A percentile compares a stretch with the other conserved stretches of the same genome.
phyloP scores from a whole-genome alignment of 1,284 basidiomycete genomes.

The Cryptococcus deneoformans region DNA sequence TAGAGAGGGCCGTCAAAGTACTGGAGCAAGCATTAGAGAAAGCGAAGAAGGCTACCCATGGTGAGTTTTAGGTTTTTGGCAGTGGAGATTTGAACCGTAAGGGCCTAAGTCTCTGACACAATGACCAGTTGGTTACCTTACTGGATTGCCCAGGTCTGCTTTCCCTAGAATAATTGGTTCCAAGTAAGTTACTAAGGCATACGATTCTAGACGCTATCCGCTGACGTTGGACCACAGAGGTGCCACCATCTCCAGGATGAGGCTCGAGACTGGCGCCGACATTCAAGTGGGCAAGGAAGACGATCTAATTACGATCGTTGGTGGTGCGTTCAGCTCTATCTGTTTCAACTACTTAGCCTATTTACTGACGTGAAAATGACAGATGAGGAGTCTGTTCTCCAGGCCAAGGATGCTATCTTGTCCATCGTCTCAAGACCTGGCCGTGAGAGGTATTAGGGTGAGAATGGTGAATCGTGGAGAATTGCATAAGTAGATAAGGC shows the following conservation, averaged over 20 bases:
- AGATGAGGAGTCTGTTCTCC: conserved; percentile 62
- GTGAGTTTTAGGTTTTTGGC: conserved; percentile 31
- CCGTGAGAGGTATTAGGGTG: conserved; percentile 16
- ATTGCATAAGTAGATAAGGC: not conserved
- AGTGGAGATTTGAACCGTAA: not conserved
- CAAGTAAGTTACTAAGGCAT: not conserved
- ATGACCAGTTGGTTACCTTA: conserved; percentile 46
- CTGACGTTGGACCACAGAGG: conserved; percentile 25
- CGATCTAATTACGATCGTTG: conserved; percentile 76
- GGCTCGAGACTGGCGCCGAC: conserved; percentile 81
- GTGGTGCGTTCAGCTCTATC: conserved; percentile 35
- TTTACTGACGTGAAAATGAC: conserved; percentile 1
- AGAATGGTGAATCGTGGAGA: not conserved
- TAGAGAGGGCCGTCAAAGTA: conserved; percentile 66
- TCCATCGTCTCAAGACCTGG: conserved; percentile 56
- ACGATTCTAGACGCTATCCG: not conserved
- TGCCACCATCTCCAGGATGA: conserved; percentile 76
- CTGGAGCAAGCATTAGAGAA: conserved; percentile 69
- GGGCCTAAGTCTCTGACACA: not conserved
- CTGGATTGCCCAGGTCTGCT: conserved; percentile 49
- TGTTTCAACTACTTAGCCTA: not conserved
- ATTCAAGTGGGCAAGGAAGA: conserved; percentile 83
- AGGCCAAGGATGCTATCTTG: conserved; percentile 77
- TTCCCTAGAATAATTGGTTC: conserved; percentile 78
- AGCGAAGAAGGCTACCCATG: conserved; percentile 57